These are phyloP conservation scores for Torulaspora quercuum DNA, from an alignment of 805 yeast genomes.

Conservation along the genomic window DNA sequence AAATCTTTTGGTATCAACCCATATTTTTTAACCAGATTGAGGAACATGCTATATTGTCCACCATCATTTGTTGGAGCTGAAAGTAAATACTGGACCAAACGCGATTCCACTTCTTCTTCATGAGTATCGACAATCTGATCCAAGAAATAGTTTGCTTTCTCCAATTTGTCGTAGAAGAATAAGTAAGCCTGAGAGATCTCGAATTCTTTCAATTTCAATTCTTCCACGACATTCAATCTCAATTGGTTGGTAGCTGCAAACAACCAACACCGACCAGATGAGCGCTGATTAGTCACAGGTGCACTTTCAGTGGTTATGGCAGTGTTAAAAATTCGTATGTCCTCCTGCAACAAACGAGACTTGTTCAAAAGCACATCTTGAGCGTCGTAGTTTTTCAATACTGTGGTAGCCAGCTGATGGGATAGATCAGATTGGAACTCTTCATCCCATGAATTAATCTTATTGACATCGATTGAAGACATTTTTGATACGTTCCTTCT, in stretches of 20 bases:
- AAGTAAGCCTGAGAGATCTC: slow-evolving; percentile 76
- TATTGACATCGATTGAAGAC: slow-evolving; percentile 16
- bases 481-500: slow-evolving; percentile 6
- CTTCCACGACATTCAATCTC: slow-evolving; percentile 58
- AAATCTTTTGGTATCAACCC: slow-evolving; percentile 73
- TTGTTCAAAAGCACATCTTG: slow-evolving; percentile 35
- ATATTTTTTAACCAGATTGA: slow-evolving; percentile 71
- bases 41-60: slow-evolving; percentile 84
- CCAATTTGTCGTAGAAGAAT: slow-evolving; percentile 82
- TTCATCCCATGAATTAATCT: slow-evolving; percentile 25
- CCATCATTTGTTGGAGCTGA: slow-evolving; percentile 73
- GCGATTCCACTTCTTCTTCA: slow-evolving; percentile 61
- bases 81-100: slow-evolving; percentile 64
- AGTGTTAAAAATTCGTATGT: slow-evolving; percentile 33
- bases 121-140: slow-evolving; percentile 72
- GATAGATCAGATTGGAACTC: slow-evolving; percentile 31
- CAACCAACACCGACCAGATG: slow-evolving; percentile 85
- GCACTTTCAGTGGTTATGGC: slow-evolving; percentile 44
- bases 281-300: slow-evolving; percentile 69
- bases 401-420: slow-evolving; percentile 37
- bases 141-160: slow-evolving; percentile 75
- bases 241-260: slow-evolving; percentile 78
- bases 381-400: slow-evolving; percentile 36
- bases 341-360: slow-evolving; percentile 22
- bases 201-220: slow-evolving; percentile 60